phyloP scores from a whole-genome alignment of 345 rosid species.

The Brassica juncea region DNA sequence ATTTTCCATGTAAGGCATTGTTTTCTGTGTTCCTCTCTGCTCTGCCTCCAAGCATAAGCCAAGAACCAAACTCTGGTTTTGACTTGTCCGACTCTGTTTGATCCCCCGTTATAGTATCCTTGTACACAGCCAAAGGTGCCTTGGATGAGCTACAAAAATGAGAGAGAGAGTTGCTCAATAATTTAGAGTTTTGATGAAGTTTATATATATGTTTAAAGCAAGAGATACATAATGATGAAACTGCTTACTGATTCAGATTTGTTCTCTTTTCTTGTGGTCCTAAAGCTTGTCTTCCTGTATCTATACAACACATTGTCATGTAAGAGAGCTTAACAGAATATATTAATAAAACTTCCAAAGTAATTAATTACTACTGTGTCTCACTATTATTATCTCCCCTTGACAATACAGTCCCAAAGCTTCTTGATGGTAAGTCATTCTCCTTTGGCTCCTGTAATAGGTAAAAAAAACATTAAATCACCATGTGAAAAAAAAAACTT shows the following conservation, averaged over 20 bases:
- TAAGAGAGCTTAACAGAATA: neutral
- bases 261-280: conserved; percentile 48
- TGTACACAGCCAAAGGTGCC: conserved; percentile 58
- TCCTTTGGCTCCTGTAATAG: conserved; percentile 54
- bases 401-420: too few species aligned
- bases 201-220: neutral
- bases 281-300: conserved; percentile 51
- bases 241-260: conserved; percentile 58
- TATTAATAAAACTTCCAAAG: neutral
- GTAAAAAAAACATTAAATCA: neutral
- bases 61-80: conserved; percentile 52
- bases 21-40: conserved; percentile 96
- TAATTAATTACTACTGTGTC: neutral
- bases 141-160: conserved; percentile 48
- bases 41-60: conserved; percentile 69
- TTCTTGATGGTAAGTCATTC: conserved; percentile 54
- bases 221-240: neutral
- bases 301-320: neutral
- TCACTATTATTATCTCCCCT: conserved; percentile 56
- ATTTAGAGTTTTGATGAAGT: neutral
- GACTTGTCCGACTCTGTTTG: conserved; percentile 49
- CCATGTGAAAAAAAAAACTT: neutral
- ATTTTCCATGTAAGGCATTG: conserved; percentile 65
- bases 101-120: conserved; percentile 39
- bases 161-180: conserved; percentile 2